phyloP scores from a whole-genome alignment of 75 land plant species.

The Pseudotsuga menziesii region DNA sequence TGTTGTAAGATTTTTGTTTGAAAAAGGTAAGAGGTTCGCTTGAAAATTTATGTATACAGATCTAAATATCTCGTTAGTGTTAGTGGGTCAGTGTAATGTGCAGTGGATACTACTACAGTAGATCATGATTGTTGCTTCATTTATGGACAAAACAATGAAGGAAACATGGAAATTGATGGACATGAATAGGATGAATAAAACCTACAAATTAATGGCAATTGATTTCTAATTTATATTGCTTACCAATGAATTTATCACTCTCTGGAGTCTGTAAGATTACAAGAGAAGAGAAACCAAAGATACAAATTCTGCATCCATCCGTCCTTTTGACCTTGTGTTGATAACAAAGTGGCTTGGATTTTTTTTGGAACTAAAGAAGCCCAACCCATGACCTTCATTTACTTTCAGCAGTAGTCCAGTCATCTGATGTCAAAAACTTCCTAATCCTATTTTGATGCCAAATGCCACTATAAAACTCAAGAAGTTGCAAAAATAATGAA shows the following conservation, averaged over 20 bases:
- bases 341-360: slow-evolving; percentile 91
- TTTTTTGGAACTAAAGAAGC: slow-evolving; percentile 59
- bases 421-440: slow-evolving; percentile 72
- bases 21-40: too few relatives aligned
- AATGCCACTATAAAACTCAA: slow-evolving; percentile 52
- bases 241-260: slow-evolving; percentile 43
- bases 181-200: too few relatives aligned
- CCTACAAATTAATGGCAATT: too few relatives aligned
- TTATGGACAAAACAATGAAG: too few relatives aligned
- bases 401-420: slow-evolving; percentile 40
- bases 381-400: slow-evolving; percentile 86
- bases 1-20: too few relatives aligned
- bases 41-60: too few relatives aligned
- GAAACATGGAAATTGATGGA: too few relatives aligned
- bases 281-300: slow-evolving; percentile 75
- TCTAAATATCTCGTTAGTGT: too few relatives aligned
- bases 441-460: slow-evolving; percentile 78
- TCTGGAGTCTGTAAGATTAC: slow-evolving; percentile 52
- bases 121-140: too few relatives aligned
- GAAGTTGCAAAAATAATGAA: slow-evolving; percentile 36
- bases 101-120: too few relatives aligned
- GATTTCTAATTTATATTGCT: too few relatives aligned
- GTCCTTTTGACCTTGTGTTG: slow-evolving; percentile 84
- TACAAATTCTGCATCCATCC: slow-evolving; percentile 71
- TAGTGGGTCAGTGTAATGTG: too few relatives aligned